A percentile compares a stretch with the other conserved stretches of the same genome.
These are phyloP conservation scores for Teunomyces cretensis DNA, from an alignment of 805 yeast species.

Conservation along the genomic window DNA sequence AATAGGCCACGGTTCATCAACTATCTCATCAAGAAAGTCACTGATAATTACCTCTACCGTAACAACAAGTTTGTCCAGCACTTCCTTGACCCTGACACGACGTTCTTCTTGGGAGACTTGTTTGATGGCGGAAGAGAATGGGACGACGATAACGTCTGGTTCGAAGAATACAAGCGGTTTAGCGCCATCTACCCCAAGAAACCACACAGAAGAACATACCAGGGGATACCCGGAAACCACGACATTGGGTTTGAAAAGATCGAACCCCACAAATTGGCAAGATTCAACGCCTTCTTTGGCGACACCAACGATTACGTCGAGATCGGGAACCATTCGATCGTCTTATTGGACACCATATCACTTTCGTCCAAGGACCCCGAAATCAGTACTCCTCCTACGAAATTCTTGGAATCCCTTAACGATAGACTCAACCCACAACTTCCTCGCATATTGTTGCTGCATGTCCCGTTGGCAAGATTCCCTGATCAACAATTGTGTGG, in stretches of 20 bases:
- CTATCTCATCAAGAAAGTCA: slow-evolving; percentile 55
- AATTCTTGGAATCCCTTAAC: slow-evolving; percentile 46
- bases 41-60: slow-evolving; percentile 78
- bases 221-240: slow-evolving; percentile 82
- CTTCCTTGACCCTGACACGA: slow-evolving; percentile 68
- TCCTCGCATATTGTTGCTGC: slow-evolving; percentile 75
- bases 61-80: slow-evolving; percentile 64
- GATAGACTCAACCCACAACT: slow-evolving; percentile 22
- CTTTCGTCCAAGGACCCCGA: slow-evolving; percentile 54
- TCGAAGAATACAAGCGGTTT: slow-evolving; percentile 68
- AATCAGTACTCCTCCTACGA: slow-evolving; percentile 50
- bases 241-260: slow-evolving; percentile 93
- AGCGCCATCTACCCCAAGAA: slow-evolving; percentile 51
- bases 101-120: slow-evolving; percentile 83
- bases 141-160: slow-evolving; percentile 62
- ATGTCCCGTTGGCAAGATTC: slow-evolving; percentile 83
- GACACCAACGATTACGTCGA: slow-evolving; percentile 54
- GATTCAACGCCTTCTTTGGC: slow-evolving; percentile 78
- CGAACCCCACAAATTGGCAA: slow-evolving; percentile 48
- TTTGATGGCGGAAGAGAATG: slow-evolving; percentile 95
- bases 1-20: slow-evolving; percentile 53
- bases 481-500: slow-evolving; percentile 70
- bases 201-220: slow-evolving; percentile 38
- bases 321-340: slow-evolving; percentile 69
- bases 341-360: slow-evolving; percentile 82